These are phyloP conservation scores for Begonia masoniana DNA, from an alignment of 306 rosid genomes.

Conservation along the genomic window DNA sequence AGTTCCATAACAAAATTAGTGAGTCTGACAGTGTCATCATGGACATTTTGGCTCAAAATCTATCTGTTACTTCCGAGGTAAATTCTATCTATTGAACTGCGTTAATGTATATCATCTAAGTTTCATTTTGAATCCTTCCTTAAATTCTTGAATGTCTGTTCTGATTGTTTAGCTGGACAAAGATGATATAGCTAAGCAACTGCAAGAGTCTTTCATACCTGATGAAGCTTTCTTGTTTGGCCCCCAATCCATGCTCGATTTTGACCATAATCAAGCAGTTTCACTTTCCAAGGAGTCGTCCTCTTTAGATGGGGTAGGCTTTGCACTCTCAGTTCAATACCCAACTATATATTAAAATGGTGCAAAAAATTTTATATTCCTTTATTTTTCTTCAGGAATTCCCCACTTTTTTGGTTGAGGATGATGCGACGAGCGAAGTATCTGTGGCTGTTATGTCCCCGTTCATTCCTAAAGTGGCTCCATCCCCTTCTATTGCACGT, in stretches of 20 bases:
- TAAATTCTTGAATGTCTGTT: conserved; percentile 15
- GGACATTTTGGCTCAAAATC: conserved; percentile 45
- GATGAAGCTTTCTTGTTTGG: conserved; percentile 85
- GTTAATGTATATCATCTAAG: neutral
- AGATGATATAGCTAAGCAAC: conserved; percentile 40
- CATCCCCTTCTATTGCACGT: conserved; percentile 42
- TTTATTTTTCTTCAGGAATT: conserved; percentile 42
- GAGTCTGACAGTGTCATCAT: conserved; percentile 32
- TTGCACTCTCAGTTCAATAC: neutral
- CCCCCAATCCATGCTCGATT: conserved; percentile 49
- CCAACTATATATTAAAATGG: neutral
- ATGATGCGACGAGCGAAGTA: conserved; percentile 72
- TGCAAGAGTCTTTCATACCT: conserved; percentile 60
- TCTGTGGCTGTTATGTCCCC: conserved; percentile 63
- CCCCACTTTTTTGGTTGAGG: conserved; percentile 46
- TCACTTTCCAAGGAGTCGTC: conserved; percentile 34
- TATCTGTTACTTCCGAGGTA: conserved; percentile 58
- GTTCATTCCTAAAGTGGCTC: conserved; percentile 53
- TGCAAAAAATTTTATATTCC: neutral
- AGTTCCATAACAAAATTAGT: conserved; percentile 43
- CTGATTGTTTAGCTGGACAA: conserved; percentile 49
- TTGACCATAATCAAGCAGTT: conserved; percentile 25
- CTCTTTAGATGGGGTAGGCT: conserved; percentile 47
- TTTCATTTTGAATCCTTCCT: neutral
- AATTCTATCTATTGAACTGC: neutral